Evolutionary conservation across 192 early-diverging fungal genomes (phyloP).

Genomic region (Allomyces arbusculus): DNA sequence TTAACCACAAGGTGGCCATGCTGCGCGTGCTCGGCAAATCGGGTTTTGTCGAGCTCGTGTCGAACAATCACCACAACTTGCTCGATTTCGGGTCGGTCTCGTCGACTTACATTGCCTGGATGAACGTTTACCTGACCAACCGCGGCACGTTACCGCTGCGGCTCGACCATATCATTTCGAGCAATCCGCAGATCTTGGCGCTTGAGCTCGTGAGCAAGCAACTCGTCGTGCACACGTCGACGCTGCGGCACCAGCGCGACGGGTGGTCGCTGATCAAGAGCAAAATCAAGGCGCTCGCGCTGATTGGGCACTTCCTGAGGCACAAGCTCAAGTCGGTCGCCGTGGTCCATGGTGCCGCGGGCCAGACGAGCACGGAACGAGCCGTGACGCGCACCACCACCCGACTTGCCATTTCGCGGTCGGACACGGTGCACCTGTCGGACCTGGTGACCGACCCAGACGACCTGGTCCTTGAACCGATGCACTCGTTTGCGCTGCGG

Average conservation of each 20-base stretch:
- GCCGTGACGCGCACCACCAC: not conserved
- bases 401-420: not conserved
- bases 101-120: constrained; percentile 16
- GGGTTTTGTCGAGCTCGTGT: constrained; percentile 7
- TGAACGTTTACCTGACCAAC: constrained; percentile 28
- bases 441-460: not conserved
- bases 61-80: not conserved
- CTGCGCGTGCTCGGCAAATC: constrained; percentile 17
- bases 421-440: not conserved
- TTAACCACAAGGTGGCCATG: constrained; percentile 32
- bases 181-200: constrained; percentile 20
- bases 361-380: not conserved
- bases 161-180: constrained; percentile 21
- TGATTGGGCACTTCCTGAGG: not conserved
- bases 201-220: constrained; percentile 18
- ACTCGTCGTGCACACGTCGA: not conserved
- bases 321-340: not conserved
- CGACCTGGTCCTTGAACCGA: not conserved
- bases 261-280: not conserved
- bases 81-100: not conserved
- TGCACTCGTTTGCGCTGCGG: not conserved
- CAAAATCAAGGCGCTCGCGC: not conserved
- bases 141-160: constrained; percentile 30
- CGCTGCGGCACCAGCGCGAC: not conserved
- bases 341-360: not conserved